phyloP scores from a whole-genome alignment of 2,329 filamentous ascomycete genomes.

The Colletotrichum destructivum region DNA sequence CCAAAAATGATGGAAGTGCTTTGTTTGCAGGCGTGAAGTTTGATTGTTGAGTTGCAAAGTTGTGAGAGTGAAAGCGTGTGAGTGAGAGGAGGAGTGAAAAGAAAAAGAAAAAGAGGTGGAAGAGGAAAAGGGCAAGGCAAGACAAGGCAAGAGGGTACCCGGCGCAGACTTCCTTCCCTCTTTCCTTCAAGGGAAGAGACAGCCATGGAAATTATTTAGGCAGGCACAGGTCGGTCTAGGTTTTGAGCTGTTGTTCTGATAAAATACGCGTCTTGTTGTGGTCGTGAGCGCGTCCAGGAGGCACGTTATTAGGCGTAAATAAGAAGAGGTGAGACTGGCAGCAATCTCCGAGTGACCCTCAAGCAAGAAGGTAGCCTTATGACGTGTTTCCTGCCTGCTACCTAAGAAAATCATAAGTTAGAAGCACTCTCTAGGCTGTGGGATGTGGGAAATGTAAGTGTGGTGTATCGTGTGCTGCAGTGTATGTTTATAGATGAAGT shows the following conservation, averaged over 20 bases:
- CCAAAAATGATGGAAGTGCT: neutral
- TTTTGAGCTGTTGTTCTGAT: neutral
- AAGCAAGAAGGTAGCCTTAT: neutral
- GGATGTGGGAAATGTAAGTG: no score
- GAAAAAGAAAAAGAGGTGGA: neutral
- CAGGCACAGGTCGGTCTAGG: neutral
- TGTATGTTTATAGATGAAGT: no score
- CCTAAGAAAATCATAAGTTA: no score
- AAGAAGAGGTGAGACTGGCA: neutral
- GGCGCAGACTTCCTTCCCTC: neutral
- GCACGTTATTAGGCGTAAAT: neutral
- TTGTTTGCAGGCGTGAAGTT: neutral
- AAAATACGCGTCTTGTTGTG: neutral
- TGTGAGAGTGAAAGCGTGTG: neutral
- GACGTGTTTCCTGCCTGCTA: neutral
- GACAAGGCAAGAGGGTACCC: neutral
- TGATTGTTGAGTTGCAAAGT: neutral
- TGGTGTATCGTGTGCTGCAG: neutral
- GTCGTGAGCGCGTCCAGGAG: neutral
- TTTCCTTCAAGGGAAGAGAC: neutral
- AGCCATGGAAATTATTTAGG: no score
- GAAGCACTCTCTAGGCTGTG: neutral
- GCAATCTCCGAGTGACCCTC: neutral
- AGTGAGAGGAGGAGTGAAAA: neutral
- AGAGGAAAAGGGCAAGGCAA: neutral